Percentiles rank a stretch among this genome's conserved stretches.
Evolutionary conservation across 768 basidiomycete species (phyloP).

Genomic region (Suillus subluteus): DNA sequence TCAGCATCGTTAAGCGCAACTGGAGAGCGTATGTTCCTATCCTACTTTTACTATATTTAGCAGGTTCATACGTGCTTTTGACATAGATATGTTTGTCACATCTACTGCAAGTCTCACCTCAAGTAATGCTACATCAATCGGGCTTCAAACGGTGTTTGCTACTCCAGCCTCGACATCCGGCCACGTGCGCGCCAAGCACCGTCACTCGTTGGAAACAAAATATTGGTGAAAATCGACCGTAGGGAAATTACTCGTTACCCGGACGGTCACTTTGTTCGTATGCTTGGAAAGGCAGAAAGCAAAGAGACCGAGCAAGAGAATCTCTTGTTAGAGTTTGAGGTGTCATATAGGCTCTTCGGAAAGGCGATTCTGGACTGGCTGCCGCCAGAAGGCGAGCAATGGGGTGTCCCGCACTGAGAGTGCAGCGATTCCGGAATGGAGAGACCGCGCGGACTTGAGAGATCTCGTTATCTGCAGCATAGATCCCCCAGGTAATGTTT

Average conservation of each 20-base stretch:
- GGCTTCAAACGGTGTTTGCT: slow-evolving; percentile 91
- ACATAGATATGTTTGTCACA: slow-evolving; percentile 87
- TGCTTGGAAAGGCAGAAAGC: slow-evolving; percentile 87
- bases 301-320: slow-evolving; percentile 98
- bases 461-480: slow-evolving; percentile 92
- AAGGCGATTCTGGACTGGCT: slow-evolving; percentile 91
- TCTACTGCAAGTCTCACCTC: slow-evolving; percentile 90
- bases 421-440: slow-evolving; percentile 60
- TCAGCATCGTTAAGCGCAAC: slow-evolving; percentile 92
- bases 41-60: background rate
- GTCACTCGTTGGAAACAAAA: slow-evolving; percentile 86
- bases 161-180: slow-evolving; percentile 91
- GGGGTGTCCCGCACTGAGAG: slow-evolving; percentile 87
- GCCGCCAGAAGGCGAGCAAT: slow-evolving; percentile 85
- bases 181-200: slow-evolving; percentile 95
- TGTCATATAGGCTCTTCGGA: slow-evolving; percentile 94
- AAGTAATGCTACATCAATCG: slow-evolving; percentile 73
- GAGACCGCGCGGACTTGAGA: slow-evolving; percentile 84
- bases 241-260: slow-evolving; percentile 93
- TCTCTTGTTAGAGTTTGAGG: slow-evolving; percentile 90
- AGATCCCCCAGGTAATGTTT: slow-evolving; percentile 81
- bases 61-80: background rate
- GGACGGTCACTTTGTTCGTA: slow-evolving; percentile 95
- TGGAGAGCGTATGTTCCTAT: slow-evolving; percentile 81
- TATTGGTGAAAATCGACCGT: slow-evolving; percentile 95